Conservation (phyloP, 495 filamentous ascomycete genomes). For the Xylona heveae region DNA sequence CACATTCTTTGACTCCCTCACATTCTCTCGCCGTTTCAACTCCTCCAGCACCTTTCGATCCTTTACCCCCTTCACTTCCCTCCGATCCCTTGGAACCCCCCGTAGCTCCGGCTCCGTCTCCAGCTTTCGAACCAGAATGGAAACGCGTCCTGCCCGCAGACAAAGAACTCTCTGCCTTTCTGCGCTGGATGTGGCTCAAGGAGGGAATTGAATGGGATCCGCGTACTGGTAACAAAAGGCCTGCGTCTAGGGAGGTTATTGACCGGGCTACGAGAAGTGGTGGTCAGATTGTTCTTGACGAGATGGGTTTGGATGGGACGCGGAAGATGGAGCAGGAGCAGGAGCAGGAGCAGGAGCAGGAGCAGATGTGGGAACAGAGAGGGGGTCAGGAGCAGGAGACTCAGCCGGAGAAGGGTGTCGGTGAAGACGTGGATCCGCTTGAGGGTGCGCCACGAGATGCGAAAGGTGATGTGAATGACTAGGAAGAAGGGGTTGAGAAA, state of each 20-base stretch:
- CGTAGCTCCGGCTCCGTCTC: neutral
- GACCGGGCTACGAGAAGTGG: constrained; percentile 35
- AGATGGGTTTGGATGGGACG: neutral
- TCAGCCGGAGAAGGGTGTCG: neutral
- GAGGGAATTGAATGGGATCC: constrained; percentile 73
- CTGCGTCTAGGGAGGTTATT: constrained; percentile 31
- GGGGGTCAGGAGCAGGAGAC: neutral
- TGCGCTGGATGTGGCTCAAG: constrained; percentile 80
- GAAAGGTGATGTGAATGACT: too few relatives aligned
- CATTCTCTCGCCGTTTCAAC: too few relatives aligned
- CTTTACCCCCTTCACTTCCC: neutral
- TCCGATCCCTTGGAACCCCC: neutral
- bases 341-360: neutral
- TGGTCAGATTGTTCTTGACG: constrained; percentile 37
- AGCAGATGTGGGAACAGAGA: neutral
- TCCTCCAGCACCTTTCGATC: too few relatives aligned
- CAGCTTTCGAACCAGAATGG: constrained; percentile 41
- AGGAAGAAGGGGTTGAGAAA: too few relatives aligned
- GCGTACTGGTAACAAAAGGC: constrained; percentile 37
- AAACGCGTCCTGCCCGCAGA: constrained; percentile 65
- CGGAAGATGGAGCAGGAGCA: neutral
- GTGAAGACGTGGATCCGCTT: neutral
- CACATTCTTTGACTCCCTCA: neutral
- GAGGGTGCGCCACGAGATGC: too few relatives aligned
- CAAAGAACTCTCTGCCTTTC: constrained; percentile 72